Percentiles rank a stretch among this genome's conserved stretches.
These are phyloP conservation scores for Paracamarosporium sp. DNA, from an alignment of 2,329 filamentous ascomycete species.

Conservation along the genomic window DNA sequence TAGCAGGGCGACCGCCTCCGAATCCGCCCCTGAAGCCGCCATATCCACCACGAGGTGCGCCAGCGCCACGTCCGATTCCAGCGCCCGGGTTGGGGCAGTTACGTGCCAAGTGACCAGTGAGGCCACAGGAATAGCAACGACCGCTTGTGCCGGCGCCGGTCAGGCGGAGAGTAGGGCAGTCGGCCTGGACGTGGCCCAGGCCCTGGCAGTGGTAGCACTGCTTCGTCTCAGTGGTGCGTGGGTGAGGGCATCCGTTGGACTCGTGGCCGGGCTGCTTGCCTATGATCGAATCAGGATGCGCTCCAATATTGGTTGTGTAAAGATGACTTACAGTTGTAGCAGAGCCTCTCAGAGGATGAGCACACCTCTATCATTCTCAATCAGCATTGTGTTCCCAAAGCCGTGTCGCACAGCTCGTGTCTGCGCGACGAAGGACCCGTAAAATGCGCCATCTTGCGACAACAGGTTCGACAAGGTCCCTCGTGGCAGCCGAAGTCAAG, in stretches of 20 bases:
- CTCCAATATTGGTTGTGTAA: conserved; percentile 9
- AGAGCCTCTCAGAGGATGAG: conserved; percentile 96
- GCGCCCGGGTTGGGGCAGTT: conserved; percentile 80
- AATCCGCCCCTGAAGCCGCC: conserved; percentile 76
- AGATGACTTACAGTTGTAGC: conserved; percentile 89
- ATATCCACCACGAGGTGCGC: conserved; percentile 75
- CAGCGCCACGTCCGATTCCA: conserved; percentile 68
- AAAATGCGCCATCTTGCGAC: conserved; percentile 20
- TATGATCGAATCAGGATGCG: conserved; percentile 37
- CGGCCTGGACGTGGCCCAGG: conserved; percentile 95
- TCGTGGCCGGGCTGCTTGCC: conserved; percentile 94
- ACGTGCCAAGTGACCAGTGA: conserved; percentile 90
- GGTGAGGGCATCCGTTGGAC: conserved; percentile 95
- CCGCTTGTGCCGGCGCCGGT: conserved; percentile 81
- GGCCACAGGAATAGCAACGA: conserved; percentile 96
- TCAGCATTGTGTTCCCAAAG: conserved; percentile 27
- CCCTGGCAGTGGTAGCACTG: conserved; percentile 99
- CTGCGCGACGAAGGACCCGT: conserved; percentile 26
- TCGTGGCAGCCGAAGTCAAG: conserved; percentile 21
- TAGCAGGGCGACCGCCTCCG: conserved; percentile 68
- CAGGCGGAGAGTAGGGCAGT: conserved; percentile 95
- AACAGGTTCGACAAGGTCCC: conserved; percentile 20
- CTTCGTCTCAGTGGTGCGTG: conserved; percentile 96
- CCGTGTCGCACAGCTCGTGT: conserved; percentile 16
- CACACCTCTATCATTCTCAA: conserved; percentile 74